These are phyloP conservation scores for Macrocybe sp. DNA, from an alignment of 1,284 basidiomycete species.

Conservation along the genomic window DNA sequence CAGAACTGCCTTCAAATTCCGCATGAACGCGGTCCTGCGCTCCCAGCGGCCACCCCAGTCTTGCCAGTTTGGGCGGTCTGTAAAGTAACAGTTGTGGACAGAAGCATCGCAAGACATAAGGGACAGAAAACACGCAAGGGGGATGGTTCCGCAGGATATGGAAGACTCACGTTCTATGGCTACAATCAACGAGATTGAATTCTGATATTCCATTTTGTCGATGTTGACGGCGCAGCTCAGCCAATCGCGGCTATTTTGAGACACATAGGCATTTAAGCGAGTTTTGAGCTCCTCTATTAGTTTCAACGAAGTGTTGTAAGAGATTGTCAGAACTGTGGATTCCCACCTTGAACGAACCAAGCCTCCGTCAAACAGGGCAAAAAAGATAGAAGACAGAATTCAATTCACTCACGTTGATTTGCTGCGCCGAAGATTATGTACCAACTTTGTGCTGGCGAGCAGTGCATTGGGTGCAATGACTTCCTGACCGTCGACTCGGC, in stretches of 20 bases:
- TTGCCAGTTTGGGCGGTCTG: conserved; percentile 81
- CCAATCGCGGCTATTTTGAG: conserved; percentile 73
- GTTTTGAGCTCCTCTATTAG: conserved; percentile 62
- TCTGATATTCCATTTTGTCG: conserved; percentile 75
- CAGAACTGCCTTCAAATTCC: conserved; percentile 59
- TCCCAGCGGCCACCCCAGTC: conserved; percentile 81
- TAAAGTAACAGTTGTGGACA: neutral
- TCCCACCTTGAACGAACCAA: conserved; percentile 63
- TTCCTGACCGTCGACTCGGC: conserved; percentile 75
- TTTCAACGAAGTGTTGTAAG: conserved; percentile 65
- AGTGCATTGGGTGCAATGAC: conserved; percentile 79
- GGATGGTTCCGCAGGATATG: neutral
- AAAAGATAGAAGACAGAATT: neutral
- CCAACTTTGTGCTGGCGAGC: conserved; percentile 68
- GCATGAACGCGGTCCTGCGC: conserved; percentile 69
- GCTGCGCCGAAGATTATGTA: conserved; percentile 74
- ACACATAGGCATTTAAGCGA: conserved; percentile 57
- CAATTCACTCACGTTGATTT: conserved; percentile 54
- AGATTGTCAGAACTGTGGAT: conserved; percentile 57
- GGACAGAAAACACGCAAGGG: neutral
- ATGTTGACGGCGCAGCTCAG: conserved; percentile 56
- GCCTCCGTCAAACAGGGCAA: neutral
- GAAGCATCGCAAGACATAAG: neutral
- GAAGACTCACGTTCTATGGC: conserved; percentile 68
- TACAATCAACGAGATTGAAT: conserved; percentile 61